Evolutionary conservation across 305 asterid species (phyloP), one percentile per base, ranked within the genome.

Genomic region (Fraxinus greggii): DNA sequence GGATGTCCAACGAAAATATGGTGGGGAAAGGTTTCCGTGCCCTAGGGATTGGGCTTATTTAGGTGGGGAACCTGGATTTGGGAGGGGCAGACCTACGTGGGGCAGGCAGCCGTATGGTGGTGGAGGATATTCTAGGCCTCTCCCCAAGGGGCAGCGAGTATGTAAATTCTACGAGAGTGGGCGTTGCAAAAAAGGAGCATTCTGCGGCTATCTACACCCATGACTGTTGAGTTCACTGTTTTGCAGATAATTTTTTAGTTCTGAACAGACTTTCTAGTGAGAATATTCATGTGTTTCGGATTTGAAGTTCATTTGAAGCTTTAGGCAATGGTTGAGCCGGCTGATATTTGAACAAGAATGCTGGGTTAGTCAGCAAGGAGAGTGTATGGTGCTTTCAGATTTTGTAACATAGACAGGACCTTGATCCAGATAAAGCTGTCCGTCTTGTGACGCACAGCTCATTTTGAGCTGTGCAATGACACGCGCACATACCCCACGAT

Each of bases 81-180:
- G 92, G 82, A 88, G 92, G 89, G 92, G 94, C 45, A 85, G 92
- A 87, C 87, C 90, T 10, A 82, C 86, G 2, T 91, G 97, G 98
- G 89, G 92, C 63, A 85, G 95, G 86, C 97, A 89, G 83, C 83
- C 88, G 0, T 89, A 88, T 24, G 90, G 91, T 67, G 89, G 89
- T 40, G 84, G 91, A 33, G 94, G 97, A 28, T 90, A 92, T 83
- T 80, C 93, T 3, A 89, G 95, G 83, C 89, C 93, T 9, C 87
- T 86, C 3, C 92, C 93, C 0, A 93, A 88, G 81, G 95, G 93
- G 83, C 95, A 93, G 76, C 88, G 99, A 76, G 90, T 95, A 38
- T 95, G 99, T 76, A 95, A 92, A 84, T 95, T 94, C 84, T 94
- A 90, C 3, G 99, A 90, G 85, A 90, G 91, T 36, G 99, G 98